Conservation (phyloP, 1,284 basidiomycete genomes). For the Erythrobasidium hasegawianum region DNA sequence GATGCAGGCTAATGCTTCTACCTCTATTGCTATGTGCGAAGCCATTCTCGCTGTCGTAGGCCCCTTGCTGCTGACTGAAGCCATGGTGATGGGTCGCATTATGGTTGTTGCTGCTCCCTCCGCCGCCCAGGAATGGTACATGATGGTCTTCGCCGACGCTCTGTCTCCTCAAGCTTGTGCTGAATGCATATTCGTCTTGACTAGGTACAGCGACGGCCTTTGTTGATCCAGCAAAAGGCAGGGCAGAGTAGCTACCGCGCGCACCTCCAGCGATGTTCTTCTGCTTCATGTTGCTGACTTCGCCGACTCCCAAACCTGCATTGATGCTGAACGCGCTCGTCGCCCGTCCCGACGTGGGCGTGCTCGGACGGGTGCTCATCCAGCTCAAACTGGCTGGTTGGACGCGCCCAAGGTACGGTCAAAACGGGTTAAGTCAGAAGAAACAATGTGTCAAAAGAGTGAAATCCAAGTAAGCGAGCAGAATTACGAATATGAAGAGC, state of each 20-base stretch:
- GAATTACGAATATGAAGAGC: no score
- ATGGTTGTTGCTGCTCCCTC: no score
- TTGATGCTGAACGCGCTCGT: background rate
- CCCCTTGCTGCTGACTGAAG: background rate
- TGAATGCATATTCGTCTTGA: conserved; percentile 31
- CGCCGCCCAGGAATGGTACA: background rate
- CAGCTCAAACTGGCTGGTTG: background rate
- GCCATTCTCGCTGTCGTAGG: background rate
- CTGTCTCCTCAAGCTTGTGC: conserved; percentile 31
- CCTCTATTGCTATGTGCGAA: background rate
- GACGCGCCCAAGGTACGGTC: background rate
- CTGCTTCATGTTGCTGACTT: background rate
- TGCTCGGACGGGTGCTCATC: conserved; percentile 2
- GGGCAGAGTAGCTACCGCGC: conserved; percentile 2
- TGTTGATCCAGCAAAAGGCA: background rate
- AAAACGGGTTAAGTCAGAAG: no score
- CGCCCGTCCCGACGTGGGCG: background rate
- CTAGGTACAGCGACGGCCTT: background rate
- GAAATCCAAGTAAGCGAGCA: no score
- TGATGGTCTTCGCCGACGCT: conserved; percentile 20
- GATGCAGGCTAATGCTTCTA: background rate
- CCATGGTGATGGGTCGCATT: background rate
- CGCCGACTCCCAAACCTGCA: background rate
- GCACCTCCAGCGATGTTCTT: background rate
- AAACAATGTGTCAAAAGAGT: no score